A percentile compares a stretch with the other conserved stretches of the same genome.
Evolutionary conservation across 169 alveolate genomes (phyloP).

Genomic region (Eimeria tenella): DNA sequence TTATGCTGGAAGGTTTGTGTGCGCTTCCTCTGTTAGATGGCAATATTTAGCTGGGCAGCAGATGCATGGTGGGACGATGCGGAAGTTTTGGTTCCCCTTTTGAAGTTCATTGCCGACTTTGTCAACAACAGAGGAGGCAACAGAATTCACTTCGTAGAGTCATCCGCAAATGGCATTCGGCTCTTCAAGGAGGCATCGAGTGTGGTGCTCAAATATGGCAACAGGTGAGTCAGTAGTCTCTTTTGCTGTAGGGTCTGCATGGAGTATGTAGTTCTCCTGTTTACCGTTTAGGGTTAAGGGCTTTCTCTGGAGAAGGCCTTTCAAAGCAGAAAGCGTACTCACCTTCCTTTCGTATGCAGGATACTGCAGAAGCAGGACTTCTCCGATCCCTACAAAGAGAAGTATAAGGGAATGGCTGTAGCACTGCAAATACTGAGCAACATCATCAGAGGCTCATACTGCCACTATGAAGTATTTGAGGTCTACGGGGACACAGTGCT

Average conservation of each 20-base stretch:
- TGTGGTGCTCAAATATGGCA: slow-evolving; percentile 84
- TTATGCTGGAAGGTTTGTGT: background rate
- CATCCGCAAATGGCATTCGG: slow-evolving; percentile 95
- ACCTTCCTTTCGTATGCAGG: slow-evolving; percentile 55
- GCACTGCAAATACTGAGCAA: slow-evolving; percentile 91
- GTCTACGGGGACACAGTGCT: slow-evolving; percentile 94
- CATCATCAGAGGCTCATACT: slow-evolving; percentile 94
- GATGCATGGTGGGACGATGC: slow-evolving; percentile 93
- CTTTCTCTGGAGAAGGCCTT: background rate
- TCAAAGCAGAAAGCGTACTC: background rate
- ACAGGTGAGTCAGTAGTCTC: slow-evolving; percentile 13
- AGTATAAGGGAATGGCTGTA: slow-evolving; percentile 94
- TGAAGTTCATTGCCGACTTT: slow-evolving; percentile 91
- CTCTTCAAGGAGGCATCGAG: slow-evolving; percentile 93
- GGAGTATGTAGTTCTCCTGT: background rate
- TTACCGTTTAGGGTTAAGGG: background rate
- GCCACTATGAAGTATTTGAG: slow-evolving; percentile 95
- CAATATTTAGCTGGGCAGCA: slow-evolving; percentile 90
- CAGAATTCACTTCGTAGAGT: slow-evolving; percentile 94
- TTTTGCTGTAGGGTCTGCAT: background rate
- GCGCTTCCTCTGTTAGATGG: slow-evolving; percentile 65
- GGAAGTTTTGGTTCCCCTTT: slow-evolving; percentile 93
- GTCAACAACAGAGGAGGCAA: slow-evolving; percentile 87
- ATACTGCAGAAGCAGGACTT: slow-evolving; percentile 87
- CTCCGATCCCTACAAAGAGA: slow-evolving; percentile 91